These are phyloP conservation scores for Solanum pennellii DNA, from an alignment of 257 asterid genomes.

Conservation along the genomic window DNA sequence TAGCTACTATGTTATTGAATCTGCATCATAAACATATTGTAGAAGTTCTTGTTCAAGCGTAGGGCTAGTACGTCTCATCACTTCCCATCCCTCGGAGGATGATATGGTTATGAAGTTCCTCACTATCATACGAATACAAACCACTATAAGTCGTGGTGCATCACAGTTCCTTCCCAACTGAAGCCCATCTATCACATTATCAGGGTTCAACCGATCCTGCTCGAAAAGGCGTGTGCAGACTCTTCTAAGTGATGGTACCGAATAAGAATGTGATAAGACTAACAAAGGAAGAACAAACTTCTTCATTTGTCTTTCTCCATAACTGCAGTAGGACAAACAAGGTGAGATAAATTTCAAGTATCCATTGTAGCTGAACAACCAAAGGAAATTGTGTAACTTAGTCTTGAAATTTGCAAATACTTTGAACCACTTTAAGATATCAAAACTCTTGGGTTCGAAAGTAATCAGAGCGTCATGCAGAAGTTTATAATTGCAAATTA, in stretches of 20 bases:
- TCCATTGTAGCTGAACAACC: background rate
- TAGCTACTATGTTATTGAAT: conserved; percentile 35
- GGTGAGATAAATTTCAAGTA: background rate
- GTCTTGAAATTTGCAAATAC: background rate
- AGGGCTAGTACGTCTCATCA: conserved; percentile 58
- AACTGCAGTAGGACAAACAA: conserved; percentile 33
- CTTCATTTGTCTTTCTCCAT: conserved; percentile 56
- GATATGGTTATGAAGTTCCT: conserved; percentile 58
- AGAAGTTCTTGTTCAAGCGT: conserved; percentile 70
- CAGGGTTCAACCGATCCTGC: conserved; percentile 44
- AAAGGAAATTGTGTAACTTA: background rate
- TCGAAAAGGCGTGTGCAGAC: conserved; percentile 43
- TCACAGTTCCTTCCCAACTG: conserved; percentile 67
- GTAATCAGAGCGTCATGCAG: too few species aligned
- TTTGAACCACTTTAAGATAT: background rate
- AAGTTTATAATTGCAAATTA: too few species aligned
- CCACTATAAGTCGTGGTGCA: conserved; percentile 46
- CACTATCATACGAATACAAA: conserved; percentile 45
- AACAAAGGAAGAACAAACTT: conserved; percentile 65
- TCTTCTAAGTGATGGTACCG: conserved; percentile 54
- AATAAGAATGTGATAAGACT: conserved; percentile 62
- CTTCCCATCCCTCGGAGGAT: conserved; percentile 79
- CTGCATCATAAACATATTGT: conserved; percentile 63
- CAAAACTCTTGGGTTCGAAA: background rate
- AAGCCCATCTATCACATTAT: conserved; percentile 60